Evolutionary conservation across 306 rosid genomes (phyloP), one percentile per base, ranked within the genome.

Genomic region (Cucurbita ficifolia): DNA sequence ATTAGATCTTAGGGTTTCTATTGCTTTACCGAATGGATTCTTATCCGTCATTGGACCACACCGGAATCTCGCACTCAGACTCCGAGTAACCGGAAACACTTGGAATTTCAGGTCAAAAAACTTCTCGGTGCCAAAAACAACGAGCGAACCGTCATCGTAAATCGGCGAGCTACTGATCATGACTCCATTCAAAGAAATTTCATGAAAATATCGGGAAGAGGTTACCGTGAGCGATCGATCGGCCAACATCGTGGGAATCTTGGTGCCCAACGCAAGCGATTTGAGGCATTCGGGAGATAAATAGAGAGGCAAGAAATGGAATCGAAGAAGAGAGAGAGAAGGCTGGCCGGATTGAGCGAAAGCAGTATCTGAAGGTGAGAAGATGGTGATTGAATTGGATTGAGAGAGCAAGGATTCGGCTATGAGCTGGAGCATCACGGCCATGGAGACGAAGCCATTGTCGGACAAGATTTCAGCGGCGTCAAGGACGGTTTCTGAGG

Each of bases 281-380:
- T 79, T 82, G 83, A 93, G 90, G 75, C 75, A 83, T 46, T 75
- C 64, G 8, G 73, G 79, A 0, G 89, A 83, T 1, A 87, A 76
- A 4, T 84, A 85, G 29, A 84, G 46, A 1, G 90, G 89, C 12
- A 77, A 76, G 75, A 86, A 72, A 83, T 93, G 98, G 76, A 72
- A 81, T 7, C 83, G 94, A 56, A 93, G 96, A 39, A 90, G 89
- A 46, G 90, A 79, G 69, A 87, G 86, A 12, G 97, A 74, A 0
- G 98, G 98, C 60, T 93, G 98, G 12, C 98, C 98, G 2, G 79
- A 64, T 43, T 64, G 81, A 45, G 52, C 58, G 86, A 93, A 93
- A 0, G 94, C 81, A 22, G 87, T 10, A 73, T 93, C 97, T 10
- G 93, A 75, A 1, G 96, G 97, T 13, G 96, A 87, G 81, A 93